Conservation (phyloP, 1,139 yeast genomes). For the Suhomyces bokatorum region DNA sequence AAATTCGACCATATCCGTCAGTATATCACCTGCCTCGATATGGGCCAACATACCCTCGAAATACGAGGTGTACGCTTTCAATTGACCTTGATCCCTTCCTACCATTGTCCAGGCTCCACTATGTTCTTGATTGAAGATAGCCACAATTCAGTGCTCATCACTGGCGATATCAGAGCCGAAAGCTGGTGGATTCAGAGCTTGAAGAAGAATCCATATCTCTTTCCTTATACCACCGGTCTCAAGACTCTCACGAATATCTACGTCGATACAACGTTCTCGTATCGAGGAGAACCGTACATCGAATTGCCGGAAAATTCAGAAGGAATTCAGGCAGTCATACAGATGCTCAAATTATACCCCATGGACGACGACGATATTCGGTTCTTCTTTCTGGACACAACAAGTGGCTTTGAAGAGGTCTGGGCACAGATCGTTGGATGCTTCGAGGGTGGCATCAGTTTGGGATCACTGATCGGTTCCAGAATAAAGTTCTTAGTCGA, state of each 20-base stretch:
- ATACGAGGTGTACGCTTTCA: slow-evolving; percentile 8
- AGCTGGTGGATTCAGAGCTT: slow-evolving; percentile 49
- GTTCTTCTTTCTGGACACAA: slow-evolving; percentile 43
- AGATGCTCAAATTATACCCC: slow-evolving; percentile 45
- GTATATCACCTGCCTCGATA: slow-evolving; percentile 20
- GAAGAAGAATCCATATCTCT: slow-evolving; percentile 37
- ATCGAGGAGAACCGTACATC: slow-evolving; percentile 51
- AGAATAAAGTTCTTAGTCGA: slow-evolving; percentile 17
- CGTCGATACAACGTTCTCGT: slow-evolving; percentile 58
- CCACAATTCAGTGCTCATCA: slow-evolving; percentile 41
- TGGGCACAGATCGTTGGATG: slow-evolving; percentile 44
- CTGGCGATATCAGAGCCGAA: slow-evolving; percentile 66
- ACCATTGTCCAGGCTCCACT: slow-evolving; percentile 66
- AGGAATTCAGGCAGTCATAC: slow-evolving; percentile 40
- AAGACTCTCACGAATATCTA: slow-evolving; percentile 48
- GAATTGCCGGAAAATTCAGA: slow-evolving; percentile 43
- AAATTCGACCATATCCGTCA: slow-evolving; percentile 26
- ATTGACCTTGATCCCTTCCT: slow-evolving; percentile 38
- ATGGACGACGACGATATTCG: slow-evolving; percentile 36
- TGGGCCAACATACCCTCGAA: slow-evolving; percentile 16
- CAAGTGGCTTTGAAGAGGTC: slow-evolving; percentile 58
- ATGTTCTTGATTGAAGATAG: slow-evolving; percentile 53
- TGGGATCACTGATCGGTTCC: slow-evolving; percentile 25
- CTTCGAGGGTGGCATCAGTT: slow-evolving; percentile 34
- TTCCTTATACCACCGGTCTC: slow-evolving; percentile 43